A percentile compares a stretch with the other conserved stretches of the same genome.
phyloP scores from a whole-genome alignment of 2,329 filamentous ascomycete species.

The Tothia fuscella region DNA sequence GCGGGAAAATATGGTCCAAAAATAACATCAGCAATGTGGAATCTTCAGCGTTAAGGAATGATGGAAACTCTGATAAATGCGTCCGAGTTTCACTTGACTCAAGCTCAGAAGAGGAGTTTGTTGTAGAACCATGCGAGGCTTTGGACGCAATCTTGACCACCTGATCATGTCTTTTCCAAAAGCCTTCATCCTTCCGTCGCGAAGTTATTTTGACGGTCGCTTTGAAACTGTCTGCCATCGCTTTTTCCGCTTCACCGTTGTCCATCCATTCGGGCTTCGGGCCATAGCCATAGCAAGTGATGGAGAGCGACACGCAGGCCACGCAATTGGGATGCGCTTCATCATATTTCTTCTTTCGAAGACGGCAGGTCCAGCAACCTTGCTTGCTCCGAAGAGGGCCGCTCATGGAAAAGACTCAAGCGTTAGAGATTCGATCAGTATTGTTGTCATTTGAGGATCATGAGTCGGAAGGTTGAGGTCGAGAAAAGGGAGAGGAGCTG shows the following conservation, averaged over 20 bases:
- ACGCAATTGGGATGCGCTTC: background rate
- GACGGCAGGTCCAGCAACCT: constrained; percentile 4
- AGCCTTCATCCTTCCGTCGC: background rate
- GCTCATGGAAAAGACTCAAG: background rate
- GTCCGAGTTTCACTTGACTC: background rate
- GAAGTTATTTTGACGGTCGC: background rate
- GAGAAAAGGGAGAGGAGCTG: no score
- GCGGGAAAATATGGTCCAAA: constrained; percentile 1
- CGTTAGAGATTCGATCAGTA: no score
- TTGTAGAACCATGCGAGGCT: background rate
- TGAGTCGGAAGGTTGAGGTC: no score
- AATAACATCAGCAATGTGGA: background rate
- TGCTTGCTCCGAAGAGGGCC: constrained; percentile 1
- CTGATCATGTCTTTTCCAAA: background rate
- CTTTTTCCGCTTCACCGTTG: background rate
- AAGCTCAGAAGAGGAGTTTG: background rate
- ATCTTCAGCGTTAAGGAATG: no score
- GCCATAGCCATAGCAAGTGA: constrained; percentile 3
- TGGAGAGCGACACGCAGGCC: background rate
- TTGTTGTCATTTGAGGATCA: no score
- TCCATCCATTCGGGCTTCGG: constrained; percentile 3
- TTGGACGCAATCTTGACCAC: background rate
- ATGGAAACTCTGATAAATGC: background rate
- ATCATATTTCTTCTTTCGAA: constrained; percentile 3
- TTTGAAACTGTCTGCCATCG: background rate